A percentile compares a stretch with the other conserved stretches of the same genome.
Conservation (phyloP, 2,329 filamentous ascomycete species). For the Cordyceps cicadae region DNA sequence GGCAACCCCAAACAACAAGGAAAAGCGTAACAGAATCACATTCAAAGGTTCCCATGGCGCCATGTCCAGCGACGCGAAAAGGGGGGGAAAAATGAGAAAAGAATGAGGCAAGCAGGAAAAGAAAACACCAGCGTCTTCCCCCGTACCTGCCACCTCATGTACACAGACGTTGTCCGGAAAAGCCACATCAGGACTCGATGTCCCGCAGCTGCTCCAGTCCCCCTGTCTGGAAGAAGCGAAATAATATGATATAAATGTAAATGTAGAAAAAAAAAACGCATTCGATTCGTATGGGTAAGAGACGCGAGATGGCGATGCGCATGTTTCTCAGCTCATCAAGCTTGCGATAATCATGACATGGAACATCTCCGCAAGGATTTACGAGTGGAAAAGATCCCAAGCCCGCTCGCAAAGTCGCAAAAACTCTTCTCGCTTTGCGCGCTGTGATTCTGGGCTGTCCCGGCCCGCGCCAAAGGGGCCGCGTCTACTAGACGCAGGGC, state of each 20-base stretch:
- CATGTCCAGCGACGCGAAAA: background rate
- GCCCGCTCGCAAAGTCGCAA: slow-evolving; percentile 76
- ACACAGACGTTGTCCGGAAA: background rate
- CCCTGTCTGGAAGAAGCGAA: background rate
- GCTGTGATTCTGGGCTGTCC: slow-evolving; percentile 74
- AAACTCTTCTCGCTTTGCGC: slow-evolving; percentile 89
- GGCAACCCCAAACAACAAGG: background rate
- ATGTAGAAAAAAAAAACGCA: background rate
- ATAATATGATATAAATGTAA: background rate
- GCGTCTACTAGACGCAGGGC: slow-evolving; percentile 51
- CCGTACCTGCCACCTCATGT: background rate
- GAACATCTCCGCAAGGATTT: slow-evolving; percentile 27
- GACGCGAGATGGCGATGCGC: background rate
- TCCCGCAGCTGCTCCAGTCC: background rate
- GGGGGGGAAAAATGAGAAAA: background rate
- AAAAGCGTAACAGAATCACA: background rate
- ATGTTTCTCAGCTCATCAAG: slow-evolving; percentile 9
- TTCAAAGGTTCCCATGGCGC: background rate
- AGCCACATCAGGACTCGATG: background rate
- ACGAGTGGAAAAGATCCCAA: slow-evolving; percentile 97
- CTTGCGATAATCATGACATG: slow-evolving; percentile 14
- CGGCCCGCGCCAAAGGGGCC: slow-evolving; percentile 74
- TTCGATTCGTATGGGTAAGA: slow-evolving; percentile 13
- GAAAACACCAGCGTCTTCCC: background rate
- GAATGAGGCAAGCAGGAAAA: background rate